phyloP scores from a whole-genome alignment of 352 stramenopile genomes.

The Hyaloperonospora arabidopsidis region DNA sequence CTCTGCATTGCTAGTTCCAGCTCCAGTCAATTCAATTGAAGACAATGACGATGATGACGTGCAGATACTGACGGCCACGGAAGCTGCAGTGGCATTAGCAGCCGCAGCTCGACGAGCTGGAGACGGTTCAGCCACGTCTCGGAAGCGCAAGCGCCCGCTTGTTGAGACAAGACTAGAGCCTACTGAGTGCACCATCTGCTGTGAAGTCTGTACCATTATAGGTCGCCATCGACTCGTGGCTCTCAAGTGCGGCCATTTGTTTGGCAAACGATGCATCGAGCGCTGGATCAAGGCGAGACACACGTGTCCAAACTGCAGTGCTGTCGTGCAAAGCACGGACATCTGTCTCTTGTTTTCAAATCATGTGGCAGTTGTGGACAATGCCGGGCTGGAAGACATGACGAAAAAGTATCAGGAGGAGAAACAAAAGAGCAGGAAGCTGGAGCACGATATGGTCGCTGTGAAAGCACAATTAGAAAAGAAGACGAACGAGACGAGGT shows the following conservation, averaged over 20 bases:
- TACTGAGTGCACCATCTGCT: slow-evolving; percentile 73
- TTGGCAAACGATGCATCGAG: slow-evolving; percentile 69
- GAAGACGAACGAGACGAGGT: slow-evolving; percentile 16
- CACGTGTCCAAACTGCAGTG: slow-evolving; percentile 65
- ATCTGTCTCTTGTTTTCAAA: slow-evolving; percentile 59
- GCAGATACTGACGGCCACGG: slow-evolving; percentile 22
- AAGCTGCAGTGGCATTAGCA: slow-evolving; percentile 19
- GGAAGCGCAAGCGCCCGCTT: slow-evolving; percentile 26
- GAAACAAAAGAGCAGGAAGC: slow-evolving; percentile 32
- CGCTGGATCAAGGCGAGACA: slow-evolving; percentile 53
- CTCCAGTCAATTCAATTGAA: slow-evolving; percentile 1
- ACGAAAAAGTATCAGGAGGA: slow-evolving; percentile 53
- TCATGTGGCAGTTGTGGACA: slow-evolving; percentile 71
- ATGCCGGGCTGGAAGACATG: slow-evolving; percentile 50
- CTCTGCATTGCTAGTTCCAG: too few species aligned
- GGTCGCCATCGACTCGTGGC: slow-evolving; percentile 62
- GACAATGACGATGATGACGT: slow-evolving; percentile 30
- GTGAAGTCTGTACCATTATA: slow-evolving; percentile 49
- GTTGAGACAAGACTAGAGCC: slow-evolving; percentile 36
- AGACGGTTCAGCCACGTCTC: slow-evolving; percentile 2
- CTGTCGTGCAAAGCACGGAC: slow-evolving; percentile 37
- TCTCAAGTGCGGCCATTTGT: slow-evolving; percentile 65
- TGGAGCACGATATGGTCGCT: slow-evolving; percentile 41
- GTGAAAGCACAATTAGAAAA: slow-evolving; percentile 36
- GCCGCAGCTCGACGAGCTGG: slow-evolving; percentile 8